Conservation (phyloP, 73 alveolate species). For the Tetrahymena malaccensis region DNA sequence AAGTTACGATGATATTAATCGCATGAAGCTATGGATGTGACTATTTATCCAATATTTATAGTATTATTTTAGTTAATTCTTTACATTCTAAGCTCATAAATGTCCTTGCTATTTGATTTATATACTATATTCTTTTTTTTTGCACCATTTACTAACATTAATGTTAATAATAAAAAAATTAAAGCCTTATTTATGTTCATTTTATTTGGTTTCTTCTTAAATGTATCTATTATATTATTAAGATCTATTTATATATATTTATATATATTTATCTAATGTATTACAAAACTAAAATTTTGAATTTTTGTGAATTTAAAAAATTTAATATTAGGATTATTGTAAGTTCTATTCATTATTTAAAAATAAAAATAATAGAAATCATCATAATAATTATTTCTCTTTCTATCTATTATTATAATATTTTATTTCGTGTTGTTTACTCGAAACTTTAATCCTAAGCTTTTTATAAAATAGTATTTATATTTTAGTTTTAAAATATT, state of each 20-base stretch:
- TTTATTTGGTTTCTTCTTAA: neutral
- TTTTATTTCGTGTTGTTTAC: too few relatives aligned
- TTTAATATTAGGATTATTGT: neutral
- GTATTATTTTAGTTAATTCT: neutral
- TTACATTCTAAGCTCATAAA: neutral
- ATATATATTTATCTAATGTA: neutral
- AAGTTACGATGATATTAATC: neutral
- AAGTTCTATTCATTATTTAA: too few relatives aligned
- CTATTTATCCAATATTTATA: neutral
- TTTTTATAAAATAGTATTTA: too few relatives aligned
- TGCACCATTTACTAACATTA: neutral
- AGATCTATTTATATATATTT: too few relatives aligned
- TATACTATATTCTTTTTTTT: neutral
- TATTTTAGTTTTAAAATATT: too few relatives aligned
- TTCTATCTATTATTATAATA: too few relatives aligned
- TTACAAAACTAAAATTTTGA: too few relatives aligned
- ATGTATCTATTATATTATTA: too few relatives aligned
- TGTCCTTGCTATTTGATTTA: neutral
- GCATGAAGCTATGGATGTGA: neutral
- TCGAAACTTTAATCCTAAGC: too few relatives aligned
- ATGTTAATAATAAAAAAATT: neutral
- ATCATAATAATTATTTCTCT: too few relatives aligned
- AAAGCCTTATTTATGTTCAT: neutral
- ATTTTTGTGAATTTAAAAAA: too few relatives aligned
- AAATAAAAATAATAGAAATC: too few relatives aligned